Evolutionary conservation across 163 green algal genomes (phyloP).

Genomic region (Chlorella variabilis): DNA sequence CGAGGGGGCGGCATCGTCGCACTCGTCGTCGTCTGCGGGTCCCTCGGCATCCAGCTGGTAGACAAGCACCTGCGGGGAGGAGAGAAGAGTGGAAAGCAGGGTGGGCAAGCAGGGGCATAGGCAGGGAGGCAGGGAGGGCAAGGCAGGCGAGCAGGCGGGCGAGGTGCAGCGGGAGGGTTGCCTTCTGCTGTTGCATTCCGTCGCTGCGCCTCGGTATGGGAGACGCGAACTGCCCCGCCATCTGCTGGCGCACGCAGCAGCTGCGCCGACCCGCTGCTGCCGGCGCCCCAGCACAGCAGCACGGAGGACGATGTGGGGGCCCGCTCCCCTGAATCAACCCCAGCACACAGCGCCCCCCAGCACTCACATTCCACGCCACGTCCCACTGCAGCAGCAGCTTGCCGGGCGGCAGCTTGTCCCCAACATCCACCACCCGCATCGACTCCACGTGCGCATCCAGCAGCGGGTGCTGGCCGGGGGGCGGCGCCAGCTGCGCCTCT

Average conservation of each 20-base stretch:
- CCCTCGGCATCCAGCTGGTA: slow-evolving; percentile 61
- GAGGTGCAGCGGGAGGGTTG: too few species aligned
- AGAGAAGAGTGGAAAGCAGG: too few species aligned
- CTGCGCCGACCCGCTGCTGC: too few species aligned
- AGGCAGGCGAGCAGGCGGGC: neutral
- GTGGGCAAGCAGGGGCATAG: neutral
- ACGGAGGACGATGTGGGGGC: too few species aligned
- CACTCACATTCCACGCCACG: slow-evolving; percentile 37
- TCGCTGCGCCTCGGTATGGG: too few species aligned
- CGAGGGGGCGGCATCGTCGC: slow-evolving; percentile 52
- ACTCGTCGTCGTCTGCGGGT: slow-evolving; percentile 73
- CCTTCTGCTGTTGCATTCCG: too few species aligned
- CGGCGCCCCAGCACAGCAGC: too few species aligned
- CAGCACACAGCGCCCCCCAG: too few species aligned
- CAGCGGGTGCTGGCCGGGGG: neutral
- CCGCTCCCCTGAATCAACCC: too few species aligned
- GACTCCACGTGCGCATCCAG: slow-evolving; percentile 19
- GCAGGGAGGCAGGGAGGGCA: neutral
- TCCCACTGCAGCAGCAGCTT: slow-evolving; percentile 42
- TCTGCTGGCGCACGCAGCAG: too few species aligned
- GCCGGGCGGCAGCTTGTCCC: neutral
- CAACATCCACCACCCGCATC: slow-evolving; percentile 23
- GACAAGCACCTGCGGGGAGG: slow-evolving; percentile 19
- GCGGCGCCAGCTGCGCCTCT: slow-evolving; percentile 34
- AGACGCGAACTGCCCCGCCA: too few species aligned